phyloP scores from a whole-genome alignment of 192 early-diverging fungal species.

The Coemansia sp. region DNA sequence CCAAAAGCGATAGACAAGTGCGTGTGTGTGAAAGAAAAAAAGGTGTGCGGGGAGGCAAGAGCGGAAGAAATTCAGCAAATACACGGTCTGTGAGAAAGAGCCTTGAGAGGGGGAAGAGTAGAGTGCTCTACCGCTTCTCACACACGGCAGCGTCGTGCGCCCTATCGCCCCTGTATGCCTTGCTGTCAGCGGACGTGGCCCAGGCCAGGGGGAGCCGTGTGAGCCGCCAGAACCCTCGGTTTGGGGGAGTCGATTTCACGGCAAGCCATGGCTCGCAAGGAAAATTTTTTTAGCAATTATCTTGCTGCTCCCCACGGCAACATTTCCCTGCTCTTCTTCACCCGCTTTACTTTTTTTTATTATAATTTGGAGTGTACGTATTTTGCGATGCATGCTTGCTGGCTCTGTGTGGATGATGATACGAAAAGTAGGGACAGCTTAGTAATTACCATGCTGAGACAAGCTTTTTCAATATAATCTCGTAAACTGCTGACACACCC shows the following conservation, averaged over 20 bases:
- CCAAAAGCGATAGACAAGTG: not conserved
- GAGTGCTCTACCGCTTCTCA: not conserved
- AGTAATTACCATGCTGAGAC: slow-evolving; percentile 20
- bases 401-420: slow-evolving; percentile 37
- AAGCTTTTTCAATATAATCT: slow-evolving; percentile 28
- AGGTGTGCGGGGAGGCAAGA: not conserved
- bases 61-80: not conserved
- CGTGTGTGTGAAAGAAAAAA: slow-evolving; percentile 7
- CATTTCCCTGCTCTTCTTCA: not conserved
- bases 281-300: not conserved
- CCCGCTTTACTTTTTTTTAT: not conserved
- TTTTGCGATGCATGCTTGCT: not conserved
- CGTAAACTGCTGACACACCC: slow-evolving; percentile 7
- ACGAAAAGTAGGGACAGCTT: slow-evolving; percentile 44
- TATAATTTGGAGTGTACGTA: slow-evolving; percentile 1
- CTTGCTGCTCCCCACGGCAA: not conserved
- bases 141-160: not conserved
- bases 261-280: not conserved
- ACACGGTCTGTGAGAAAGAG: not conserved
- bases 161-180: not conserved
- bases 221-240: not conserved
- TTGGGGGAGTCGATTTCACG: not conserved
- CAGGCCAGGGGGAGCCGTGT: not conserved
- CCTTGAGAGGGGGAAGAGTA: not conserved
- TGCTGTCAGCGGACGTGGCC: not conserved